Base-by-base conservation (phyloP, 1,139 yeast species). In the Suhomyces guaymorum region DNA sequence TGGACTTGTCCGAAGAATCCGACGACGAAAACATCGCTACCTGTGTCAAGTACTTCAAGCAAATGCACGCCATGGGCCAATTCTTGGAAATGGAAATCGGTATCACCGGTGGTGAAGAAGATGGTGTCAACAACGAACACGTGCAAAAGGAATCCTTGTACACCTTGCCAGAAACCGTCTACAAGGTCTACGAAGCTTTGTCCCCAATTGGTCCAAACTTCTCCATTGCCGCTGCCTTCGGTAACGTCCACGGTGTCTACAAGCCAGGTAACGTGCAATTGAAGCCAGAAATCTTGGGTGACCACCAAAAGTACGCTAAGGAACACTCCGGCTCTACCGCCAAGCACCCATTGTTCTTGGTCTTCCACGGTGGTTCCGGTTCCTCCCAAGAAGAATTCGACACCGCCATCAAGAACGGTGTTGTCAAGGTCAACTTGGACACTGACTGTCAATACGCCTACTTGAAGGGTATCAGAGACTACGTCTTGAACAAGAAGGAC, bases 71-170 rank as follows among this genome's bases (percentile, higher is more conserved):
- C 73, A 78, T 90, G 81, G 77, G 80, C 75, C 97, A 92, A 77
- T 92, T 94, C 92, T 82, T 92, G 66, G 99, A 92, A 80, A 94
- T 92, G 98, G 99, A 92, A 79, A 92, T 92, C 65, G 99, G 98
- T 81, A 92, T 92, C 80, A 94, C 98, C 64, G 97, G 98, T 75
- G 98, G 98, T 83, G 98, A 92, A 77, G 98, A 92, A 75, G 99
- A 92, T 65, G 99, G 99, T 82, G 98, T 94, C 59, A 94, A 92
- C 83, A 94, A 92, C 80, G 94, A 90, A 71, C 78, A 81, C 67
- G 97, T 87, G 51, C 80, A 81, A 65, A 82, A 85, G 71, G 89
- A 86, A 51, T 69, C 85, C 50, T 78, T 92, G 58, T 94, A 92
- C 84, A 92, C 99, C 54, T 80, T 82, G 57, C 92, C 99, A 60